Evolutionary conservation across 2,329 filamentous ascomycete species (phyloP).

Genomic region (Talaromyces amestolkiae): DNA sequence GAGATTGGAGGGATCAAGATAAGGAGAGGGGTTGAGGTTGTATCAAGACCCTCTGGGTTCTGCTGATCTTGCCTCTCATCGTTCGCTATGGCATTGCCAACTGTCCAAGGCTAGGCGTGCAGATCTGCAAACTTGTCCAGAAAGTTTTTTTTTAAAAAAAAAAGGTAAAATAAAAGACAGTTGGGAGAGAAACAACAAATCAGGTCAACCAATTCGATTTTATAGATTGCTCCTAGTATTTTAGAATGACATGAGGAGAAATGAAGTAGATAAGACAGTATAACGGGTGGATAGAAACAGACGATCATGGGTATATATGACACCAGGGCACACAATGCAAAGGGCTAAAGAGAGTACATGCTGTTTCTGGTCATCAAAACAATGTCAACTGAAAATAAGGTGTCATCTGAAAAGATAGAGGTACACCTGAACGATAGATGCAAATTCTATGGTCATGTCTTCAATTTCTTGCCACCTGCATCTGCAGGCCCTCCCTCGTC

Average conservation of each 20-base stretch:
- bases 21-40: not conserved
- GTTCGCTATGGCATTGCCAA: not conserved
- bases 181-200: not conserved
- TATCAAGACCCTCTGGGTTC: not conserved
- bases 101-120: not conserved
- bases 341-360: slow-evolving; percentile 8
- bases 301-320: slow-evolving; percentile 14
- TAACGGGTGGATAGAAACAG: not conserved
- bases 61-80: not conserved
- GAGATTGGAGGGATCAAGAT: not conserved
- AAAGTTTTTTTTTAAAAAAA: no score
- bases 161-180: not conserved
- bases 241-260: slow-evolving; percentile 1
- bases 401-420: not conserved
- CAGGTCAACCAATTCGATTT: not conserved
- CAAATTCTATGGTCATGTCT: slow-evolving; percentile 29
- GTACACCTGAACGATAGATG: slow-evolving; percentile 2
- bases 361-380: slow-evolving; percentile 7
- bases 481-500: slow-evolving; percentile 36
- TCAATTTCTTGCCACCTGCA: slow-evolving; percentile 39
- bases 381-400: slow-evolving; percentile 1
- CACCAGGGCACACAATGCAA: slow-evolving; percentile 10
- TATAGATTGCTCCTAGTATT: not conserved
- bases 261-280: not conserved
- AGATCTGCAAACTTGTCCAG: not conserved